Base-by-base conservation (phyloP, 805 yeast species). In the Candida ascalaphidarum region DNA sequence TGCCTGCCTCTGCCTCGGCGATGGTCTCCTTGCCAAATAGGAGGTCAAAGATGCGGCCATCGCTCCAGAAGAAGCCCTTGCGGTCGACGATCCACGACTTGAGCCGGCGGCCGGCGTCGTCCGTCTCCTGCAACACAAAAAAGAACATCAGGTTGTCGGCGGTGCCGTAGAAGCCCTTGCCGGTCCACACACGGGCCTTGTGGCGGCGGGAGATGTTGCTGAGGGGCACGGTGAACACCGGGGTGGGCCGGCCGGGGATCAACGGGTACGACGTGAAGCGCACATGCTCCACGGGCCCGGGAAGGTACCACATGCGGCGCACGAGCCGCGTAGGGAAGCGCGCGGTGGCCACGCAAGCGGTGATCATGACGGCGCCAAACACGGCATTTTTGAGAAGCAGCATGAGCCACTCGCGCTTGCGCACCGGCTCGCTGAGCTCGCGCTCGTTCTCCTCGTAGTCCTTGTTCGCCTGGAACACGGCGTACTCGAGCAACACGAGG, bases 21-120 rank as follows among this genome's bases (percentile, higher is more conserved):
- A 82, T 48, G 1, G 81, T 55, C 46, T 82, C 92, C 45, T 81
- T 78, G 14, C 94, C 92, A 41, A 84, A 80, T n/a, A 84, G 43
- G 29, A 74, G 69, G 50, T 84, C 95, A 53, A 78, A 80, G 2
- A 84, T 80, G 34, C 95, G 65, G 11, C 94, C 95, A 51, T 84
- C 94, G 19, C 92, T 88, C 94, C 94, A 84, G 58, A 81, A 84
- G 64, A 85, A 84, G 9, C 94, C 95, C 42, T 75, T 77, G 39
- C 95, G 65, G 48, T 84, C 95, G 12, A 82, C 80, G 11, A 80
- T 57, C 84, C 88, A 83, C 14, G 82, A 84, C 22, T 71, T 61
- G 33, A 60, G 55, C 22, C 46, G 52, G 15, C 40, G 46, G 4
- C 39, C 36, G n/a, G 37, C 40, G 10, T 35, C 31, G 13, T 69